phyloP scores from a whole-genome alignment of 495 filamentous ascomycete species.

The Lasiosphaeria miniovina region DNA sequence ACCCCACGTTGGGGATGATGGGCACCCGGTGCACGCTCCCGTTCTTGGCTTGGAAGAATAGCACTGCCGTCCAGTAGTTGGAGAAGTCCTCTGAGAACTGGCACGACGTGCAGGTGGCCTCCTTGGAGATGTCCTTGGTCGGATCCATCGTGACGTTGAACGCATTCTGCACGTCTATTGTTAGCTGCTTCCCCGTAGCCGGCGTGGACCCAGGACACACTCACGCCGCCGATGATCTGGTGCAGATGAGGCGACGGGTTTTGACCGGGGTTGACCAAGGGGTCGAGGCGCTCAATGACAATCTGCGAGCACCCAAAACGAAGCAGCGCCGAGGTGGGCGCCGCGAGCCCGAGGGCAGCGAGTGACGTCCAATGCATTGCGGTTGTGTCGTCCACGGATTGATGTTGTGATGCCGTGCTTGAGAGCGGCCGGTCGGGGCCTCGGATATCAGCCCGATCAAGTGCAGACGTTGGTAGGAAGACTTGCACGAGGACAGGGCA shows the following conservation, averaged over 20 bases:
- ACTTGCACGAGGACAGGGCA: not conserved
- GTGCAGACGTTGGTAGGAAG: not conserved
- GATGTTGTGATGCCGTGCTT: not conserved
- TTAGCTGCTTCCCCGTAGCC: slow-evolving; percentile 3
- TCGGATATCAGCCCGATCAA: not conserved
- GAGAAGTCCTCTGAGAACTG: slow-evolving; percentile 39
- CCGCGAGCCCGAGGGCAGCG: slow-evolving; percentile 39
- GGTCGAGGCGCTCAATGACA: slow-evolving; percentile 43
- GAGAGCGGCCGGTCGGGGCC: not conserved
- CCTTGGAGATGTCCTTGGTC: slow-evolving; percentile 29
- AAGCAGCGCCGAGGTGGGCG: slow-evolving; percentile 40
- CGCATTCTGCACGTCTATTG: slow-evolving; percentile 6
- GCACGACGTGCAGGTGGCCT: slow-evolving; percentile 41
- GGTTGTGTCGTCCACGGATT: not conserved
- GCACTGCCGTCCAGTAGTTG: slow-evolving; percentile 26
- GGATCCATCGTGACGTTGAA: slow-evolving; percentile 33
- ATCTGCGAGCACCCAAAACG: slow-evolving; percentile 47
- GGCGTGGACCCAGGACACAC: slow-evolving; percentile 34
- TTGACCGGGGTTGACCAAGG: slow-evolving; percentile 38
- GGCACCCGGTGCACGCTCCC: slow-evolving; percentile 39
- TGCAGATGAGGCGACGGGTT: slow-evolving; percentile 43
- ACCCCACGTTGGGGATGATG: slow-evolving; percentile 40
- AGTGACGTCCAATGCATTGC: slow-evolving; percentile 40
- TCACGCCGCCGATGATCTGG: slow-evolving; percentile 50
- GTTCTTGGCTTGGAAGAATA: slow-evolving; percentile 38